Evolutionary conservation across 768 basidiomycete genomes (phyloP).

Genomic region (Tremella mesenterica): DNA sequence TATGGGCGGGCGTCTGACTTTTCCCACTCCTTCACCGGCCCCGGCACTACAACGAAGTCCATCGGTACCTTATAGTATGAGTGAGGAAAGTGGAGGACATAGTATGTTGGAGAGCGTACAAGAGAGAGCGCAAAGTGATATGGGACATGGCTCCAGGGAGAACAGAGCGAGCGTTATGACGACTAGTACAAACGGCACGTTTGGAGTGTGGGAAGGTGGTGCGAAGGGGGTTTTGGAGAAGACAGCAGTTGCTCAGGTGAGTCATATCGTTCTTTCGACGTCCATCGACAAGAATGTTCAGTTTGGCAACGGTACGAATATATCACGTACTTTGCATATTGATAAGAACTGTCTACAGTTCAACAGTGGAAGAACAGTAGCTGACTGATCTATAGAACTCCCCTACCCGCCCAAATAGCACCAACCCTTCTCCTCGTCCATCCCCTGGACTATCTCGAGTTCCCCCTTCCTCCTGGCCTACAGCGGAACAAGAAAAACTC

Average conservation of each 20-base stretch:
- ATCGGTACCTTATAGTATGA: background rate
- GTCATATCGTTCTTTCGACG: background rate
- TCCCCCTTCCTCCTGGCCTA: slow-evolving; percentile 16
- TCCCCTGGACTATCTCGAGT: background rate
- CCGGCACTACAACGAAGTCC: slow-evolving; percentile 5
- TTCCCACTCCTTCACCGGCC: slow-evolving; percentile 14
- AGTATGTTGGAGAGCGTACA: background rate
- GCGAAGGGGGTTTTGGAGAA: slow-evolving; percentile 4
- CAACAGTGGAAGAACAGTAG: background rate
- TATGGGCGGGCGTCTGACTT: slow-evolving; percentile 12
- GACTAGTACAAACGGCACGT: slow-evolving; percentile 19
- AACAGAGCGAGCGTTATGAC: slow-evolving; percentile 9
- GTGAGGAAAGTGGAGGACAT: too few species aligned
- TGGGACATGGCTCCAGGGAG: slow-evolving; percentile 9
- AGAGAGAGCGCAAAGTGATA: slow-evolving; percentile 11
- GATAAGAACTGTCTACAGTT: too few species aligned
- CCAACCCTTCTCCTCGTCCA: background rate
- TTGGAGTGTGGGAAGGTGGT: slow-evolving; percentile 25
- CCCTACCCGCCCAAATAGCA: background rate
- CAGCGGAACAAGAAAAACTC: slow-evolving; percentile 34
- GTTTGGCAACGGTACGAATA: too few species aligned
- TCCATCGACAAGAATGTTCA: too few species aligned
- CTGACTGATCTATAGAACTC: background rate
- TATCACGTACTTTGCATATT: too few species aligned
- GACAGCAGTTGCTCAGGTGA: background rate